A percentile compares a stretch with the other conserved stretches of the same genome.
Evolutionary conservation across 1,284 basidiomycete species (phyloP).

Genomic region (Anthracocystis setariae): DNA sequence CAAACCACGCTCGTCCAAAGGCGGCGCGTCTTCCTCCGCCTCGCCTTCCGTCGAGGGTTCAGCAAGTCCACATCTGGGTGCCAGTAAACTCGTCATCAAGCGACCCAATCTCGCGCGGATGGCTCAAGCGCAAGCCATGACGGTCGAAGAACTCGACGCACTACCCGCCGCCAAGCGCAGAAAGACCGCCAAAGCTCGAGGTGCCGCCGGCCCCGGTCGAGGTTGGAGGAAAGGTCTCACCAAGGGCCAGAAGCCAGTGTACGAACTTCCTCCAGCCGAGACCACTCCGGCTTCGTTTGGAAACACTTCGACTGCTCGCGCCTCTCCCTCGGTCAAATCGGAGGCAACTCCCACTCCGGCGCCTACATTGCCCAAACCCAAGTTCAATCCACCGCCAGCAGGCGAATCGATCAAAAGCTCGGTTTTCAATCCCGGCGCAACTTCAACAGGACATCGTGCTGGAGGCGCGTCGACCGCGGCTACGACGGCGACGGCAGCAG

Average conservation of each 20-base stretch:
- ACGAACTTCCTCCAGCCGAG: constrained; percentile 52
- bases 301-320: constrained; percentile 27
- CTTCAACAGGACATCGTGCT: background rate
- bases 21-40: constrained; percentile 19
- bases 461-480: background rate
- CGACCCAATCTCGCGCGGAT: constrained; percentile 24
- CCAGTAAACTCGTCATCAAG: constrained; percentile 11
- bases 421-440: background rate
- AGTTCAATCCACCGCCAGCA: constrained; percentile 9
- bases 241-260: constrained; percentile 64
- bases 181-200: constrained; percentile 61
- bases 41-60: constrained; percentile 38
- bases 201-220: constrained; percentile 63
- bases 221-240: constrained; percentile 66
- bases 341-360: constrained; percentile 18
- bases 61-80: constrained; percentile 22
- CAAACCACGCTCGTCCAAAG: constrained; percentile 30
- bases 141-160: constrained; percentile 63
- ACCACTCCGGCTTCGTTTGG: constrained; percentile 44
- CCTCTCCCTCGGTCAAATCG: constrained; percentile 20
- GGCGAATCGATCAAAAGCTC: background rate
- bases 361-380: constrained; percentile 8
- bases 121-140: constrained; percentile 37
- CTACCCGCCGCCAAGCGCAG: constrained; percentile 64
- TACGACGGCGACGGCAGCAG: no score